Conservation (phyloP, 1,284 basidiomycete species). For the Leccinum pachyderme region DNA sequence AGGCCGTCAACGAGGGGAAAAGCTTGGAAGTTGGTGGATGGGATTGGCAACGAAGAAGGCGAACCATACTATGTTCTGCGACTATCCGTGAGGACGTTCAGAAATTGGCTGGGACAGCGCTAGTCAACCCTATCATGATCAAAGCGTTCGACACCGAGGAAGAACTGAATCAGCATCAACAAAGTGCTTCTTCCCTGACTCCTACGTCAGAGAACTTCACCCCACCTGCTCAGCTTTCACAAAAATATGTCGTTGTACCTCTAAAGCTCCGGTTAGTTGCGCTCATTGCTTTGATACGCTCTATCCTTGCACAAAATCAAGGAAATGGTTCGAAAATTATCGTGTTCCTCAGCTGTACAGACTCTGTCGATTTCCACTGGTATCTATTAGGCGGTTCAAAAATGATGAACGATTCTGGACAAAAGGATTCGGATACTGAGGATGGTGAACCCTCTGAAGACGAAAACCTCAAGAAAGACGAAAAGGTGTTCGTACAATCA, state of each 20-base stretch:
- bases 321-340: slow-evolving; percentile 70
- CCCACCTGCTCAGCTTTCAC: slow-evolving; percentile 92
- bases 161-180: slow-evolving; percentile 18
- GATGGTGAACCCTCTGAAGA: slow-evolving; percentile 30
- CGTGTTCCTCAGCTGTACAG: slow-evolving; percentile 95
- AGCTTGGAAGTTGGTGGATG: slow-evolving; percentile 76
- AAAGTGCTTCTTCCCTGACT: slow-evolving; percentile 14
- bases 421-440: slow-evolving; percentile 29
- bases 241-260: slow-evolving; percentile 91
- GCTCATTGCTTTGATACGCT: slow-evolving; percentile 81
- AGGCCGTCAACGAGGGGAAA: slow-evolving; percentile 70
- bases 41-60: slow-evolving; percentile 77
- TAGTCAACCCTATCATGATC: slow-evolving; percentile 72
- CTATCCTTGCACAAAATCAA: slow-evolving; percentile 64
- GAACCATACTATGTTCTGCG: slow-evolving; percentile 94
- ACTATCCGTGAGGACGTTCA: slow-evolving; percentile 96
- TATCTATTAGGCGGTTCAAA: slow-evolving; percentile 74
- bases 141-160: slow-evolving; percentile 58
- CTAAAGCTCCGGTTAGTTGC: slow-evolving; percentile 92
- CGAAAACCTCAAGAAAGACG: slow-evolving; percentile 28
- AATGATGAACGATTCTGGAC: slow-evolving; percentile 56
- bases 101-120: slow-evolving; percentile 82
- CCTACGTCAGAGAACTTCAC: slow-evolving; percentile 68
- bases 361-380: slow-evolving; percentile 98
- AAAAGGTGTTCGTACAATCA: slow-evolving; percentile 60